phyloP scores from a whole-genome alignment of 495 filamentous ascomycete species.

The Daldinia decipiens region DNA sequence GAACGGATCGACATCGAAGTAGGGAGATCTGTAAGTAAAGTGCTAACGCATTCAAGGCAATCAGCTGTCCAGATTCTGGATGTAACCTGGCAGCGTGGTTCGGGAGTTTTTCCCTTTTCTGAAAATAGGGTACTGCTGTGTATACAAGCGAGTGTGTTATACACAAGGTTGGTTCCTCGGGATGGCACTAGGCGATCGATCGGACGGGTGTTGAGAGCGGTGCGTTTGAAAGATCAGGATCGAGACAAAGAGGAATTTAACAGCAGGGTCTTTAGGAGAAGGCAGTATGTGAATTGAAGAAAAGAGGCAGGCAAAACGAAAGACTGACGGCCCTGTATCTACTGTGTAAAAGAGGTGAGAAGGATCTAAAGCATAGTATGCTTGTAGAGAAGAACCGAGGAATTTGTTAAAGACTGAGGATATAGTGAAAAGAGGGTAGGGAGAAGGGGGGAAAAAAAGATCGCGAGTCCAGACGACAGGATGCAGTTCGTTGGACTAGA shows the following conservation, averaged over 20 bases:
- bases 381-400: constrained; percentile 16
- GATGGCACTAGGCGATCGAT: constrained; percentile 42
- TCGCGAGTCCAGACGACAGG: constrained; percentile 26
- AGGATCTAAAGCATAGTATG: constrained; percentile 37
- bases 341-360: constrained; percentile 12
- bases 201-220: constrained; percentile 22
- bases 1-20: constrained; percentile 45
- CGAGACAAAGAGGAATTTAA: constrained; percentile 21
- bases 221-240: constrained; percentile 20
- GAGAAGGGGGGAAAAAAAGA: constrained; percentile 25
- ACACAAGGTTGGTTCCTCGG: constrained; percentile 25
- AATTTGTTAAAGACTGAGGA: constrained; percentile 13
- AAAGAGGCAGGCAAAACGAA: constrained; percentile 37
- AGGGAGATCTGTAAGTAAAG: constrained; percentile 20
- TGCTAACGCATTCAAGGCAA: constrained; percentile 15
- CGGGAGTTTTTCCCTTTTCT: constrained; percentile 19
- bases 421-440: constrained; percentile 7
- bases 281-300: constrained; percentile 9
- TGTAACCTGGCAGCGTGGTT: constrained; percentile 26
- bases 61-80: background rate
- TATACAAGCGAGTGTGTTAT: constrained; percentile 33
- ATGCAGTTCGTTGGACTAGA: constrained; percentile 17
- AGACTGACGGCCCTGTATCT: constrained; percentile 30
- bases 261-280: constrained; percentile 33
- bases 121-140: constrained; percentile 16